Evolutionary conservation across 345 rosid genomes (phyloP), one percentile per base, ranked within the genome.

Genomic region (Camelina hispida): DNA sequence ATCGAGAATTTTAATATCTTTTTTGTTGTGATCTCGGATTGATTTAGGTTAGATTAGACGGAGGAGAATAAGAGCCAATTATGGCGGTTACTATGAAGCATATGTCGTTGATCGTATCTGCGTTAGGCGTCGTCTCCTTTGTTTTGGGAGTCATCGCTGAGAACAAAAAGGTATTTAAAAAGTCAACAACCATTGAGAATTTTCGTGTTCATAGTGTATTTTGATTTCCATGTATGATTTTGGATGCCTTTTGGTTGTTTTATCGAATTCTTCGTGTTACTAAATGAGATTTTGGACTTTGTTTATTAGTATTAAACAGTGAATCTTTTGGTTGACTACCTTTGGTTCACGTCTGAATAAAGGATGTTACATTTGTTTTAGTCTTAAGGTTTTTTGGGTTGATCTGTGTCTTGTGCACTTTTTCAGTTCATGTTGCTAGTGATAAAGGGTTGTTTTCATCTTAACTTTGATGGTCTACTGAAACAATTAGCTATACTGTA

Each of bases 111-210:
- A 65, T 85, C 7, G 87, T 91, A 32, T 78, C 87, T 6, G 51
- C 78, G 23, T 75, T 87, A 28, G 97, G 97, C 50, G 54, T 81
- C 3, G 13, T 86, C 61, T 91, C 97, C 4, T 91, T 91, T 79
- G 4, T 87, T 46, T 81, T 84, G 11, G 97, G 96, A 40, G 86
- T 89, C 2, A 40, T 89, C 35, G 97, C 96, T 0, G 97, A 91
- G 81, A 91, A 89, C 80, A 91, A 85, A 81, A 91, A 89, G 96
- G 97, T 89, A 34, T 34, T 34, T 1, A 6, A 11, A 3, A n/a
- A 35, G 17, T 30, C 6, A 18, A 46, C 3, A 46, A n/a, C 51
- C 3, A n/a, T 47, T 47, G 4, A 47, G 5, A 28, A 28, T 28
- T 53, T 62, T 51, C 30, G 10, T 52, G 20, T 60, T 35, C n/a